Conservation (phyloP, 306 rosid species). For the Datisca glomerata region DNA sequence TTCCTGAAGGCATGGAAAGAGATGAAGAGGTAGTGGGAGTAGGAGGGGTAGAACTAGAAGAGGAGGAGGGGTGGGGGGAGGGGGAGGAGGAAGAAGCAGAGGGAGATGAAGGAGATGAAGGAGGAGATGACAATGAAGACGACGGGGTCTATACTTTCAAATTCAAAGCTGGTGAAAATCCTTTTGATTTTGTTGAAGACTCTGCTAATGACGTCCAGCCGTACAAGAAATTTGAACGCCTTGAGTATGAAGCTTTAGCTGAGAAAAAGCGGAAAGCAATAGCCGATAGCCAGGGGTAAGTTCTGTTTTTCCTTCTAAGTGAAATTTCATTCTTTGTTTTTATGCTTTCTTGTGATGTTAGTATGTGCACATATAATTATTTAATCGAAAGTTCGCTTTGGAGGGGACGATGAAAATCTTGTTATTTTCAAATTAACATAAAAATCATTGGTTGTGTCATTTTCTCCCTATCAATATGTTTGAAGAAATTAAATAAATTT, state of each 20-base stretch:
- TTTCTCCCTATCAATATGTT: no score
- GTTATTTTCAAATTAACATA: no score
- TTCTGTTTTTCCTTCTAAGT: no score
- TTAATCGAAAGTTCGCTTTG: no score
- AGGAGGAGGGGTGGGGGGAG: conserved; percentile 7
- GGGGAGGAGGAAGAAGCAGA: conserved; percentile 9
- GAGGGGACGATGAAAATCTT: no score
- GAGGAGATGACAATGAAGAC: conserved; percentile 25
- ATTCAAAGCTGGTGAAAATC: conserved; percentile 47
- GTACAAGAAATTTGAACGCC: conserved; percentile 48
- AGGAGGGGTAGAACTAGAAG: conserved; percentile 6
- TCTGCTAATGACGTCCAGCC: conserved; percentile 31
- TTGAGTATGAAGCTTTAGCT: conserved; percentile 61
- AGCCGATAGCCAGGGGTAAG: conserved; percentile 19
- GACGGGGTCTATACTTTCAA: conserved; percentile 44
- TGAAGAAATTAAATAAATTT: no score
- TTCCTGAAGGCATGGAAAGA: conserved; percentile 1
- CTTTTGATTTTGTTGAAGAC: conserved; percentile 48
- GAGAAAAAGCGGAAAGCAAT: conserved; percentile 51
- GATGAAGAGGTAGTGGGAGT: background rate
- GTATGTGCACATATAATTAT: no score
- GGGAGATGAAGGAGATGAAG: conserved; percentile 27
- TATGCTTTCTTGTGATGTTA: no score
- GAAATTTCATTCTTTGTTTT: no score
- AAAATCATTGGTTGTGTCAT: no score